These are phyloP conservation scores for Zygoascus meyerae DNA, from an alignment of 1,139 yeast species.

Conservation along the genomic window DNA sequence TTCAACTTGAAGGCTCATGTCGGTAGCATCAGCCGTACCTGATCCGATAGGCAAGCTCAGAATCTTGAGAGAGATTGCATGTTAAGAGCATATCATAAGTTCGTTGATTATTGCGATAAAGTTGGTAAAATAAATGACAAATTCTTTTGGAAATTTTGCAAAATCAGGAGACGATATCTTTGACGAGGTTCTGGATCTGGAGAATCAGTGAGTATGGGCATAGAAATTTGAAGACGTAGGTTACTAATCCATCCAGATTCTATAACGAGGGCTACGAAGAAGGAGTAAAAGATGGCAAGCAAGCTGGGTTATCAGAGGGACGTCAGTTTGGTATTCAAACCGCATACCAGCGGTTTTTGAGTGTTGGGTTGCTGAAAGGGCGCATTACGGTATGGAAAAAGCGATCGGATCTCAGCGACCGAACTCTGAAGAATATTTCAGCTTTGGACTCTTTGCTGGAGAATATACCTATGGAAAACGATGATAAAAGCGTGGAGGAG, in stretches of 20 bases:
- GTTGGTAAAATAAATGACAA: too few species aligned
- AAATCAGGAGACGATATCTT: conserved; percentile 5
- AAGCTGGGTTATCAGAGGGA: conserved; percentile 63
- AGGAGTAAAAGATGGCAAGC: conserved; percentile 44
- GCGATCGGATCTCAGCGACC: neutral
- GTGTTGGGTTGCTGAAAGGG: conserved; percentile 61
- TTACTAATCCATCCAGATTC: conserved; percentile 31
- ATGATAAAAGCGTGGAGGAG: conserved; percentile 28
- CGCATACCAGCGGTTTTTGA: conserved; percentile 62
- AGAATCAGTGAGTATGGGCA: conserved; percentile 36
- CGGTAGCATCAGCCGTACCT: too few species aligned
- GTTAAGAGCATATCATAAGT: too few species aligned
- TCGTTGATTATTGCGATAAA: too few species aligned
- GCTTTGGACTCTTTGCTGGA: conserved; percentile 23
- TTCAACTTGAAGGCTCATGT: too few species aligned
- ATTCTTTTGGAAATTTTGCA: too few species aligned
- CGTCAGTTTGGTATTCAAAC: conserved; percentile 74
- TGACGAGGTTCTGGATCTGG: conserved; percentile 49
- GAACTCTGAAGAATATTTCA: conserved; percentile 15
- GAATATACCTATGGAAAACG: conserved; percentile 28
- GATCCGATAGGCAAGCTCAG: too few species aligned
- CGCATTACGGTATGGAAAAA: conserved; percentile 39
- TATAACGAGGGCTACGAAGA: conserved; percentile 56
- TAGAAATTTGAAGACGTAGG: neutral
- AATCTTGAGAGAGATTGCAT: too few species aligned